A percentile compares a stretch with the other conserved stretches of the same genome.
Conservation (phyloP, 1,284 basidiomycete species). For the Ceratobasidium sp. region DNA sequence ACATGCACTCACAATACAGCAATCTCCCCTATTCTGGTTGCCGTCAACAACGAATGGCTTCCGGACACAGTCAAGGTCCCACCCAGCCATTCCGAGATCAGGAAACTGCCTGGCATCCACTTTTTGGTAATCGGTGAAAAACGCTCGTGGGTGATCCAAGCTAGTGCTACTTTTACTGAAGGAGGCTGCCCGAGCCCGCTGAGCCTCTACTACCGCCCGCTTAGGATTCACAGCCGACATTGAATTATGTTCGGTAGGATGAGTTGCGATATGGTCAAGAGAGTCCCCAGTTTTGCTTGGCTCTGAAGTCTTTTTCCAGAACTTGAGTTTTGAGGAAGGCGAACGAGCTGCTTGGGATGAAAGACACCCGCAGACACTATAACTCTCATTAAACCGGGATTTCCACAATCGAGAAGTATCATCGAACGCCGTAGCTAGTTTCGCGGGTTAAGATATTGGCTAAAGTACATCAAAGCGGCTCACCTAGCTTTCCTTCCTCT, state of each 20-base stretch:
- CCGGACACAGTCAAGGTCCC: constrained; percentile 31
- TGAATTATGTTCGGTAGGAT: constrained; percentile 31
- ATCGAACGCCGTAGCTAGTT: constrained; percentile 25
- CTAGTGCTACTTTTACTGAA: background rate
- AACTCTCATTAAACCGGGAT: constrained; percentile 17
- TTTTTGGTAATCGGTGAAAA: constrained; percentile 6
- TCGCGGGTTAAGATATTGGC: background rate
- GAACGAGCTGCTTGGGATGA: background rate
- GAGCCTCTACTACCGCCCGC: constrained; percentile 22
- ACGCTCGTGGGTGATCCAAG: constrained; percentile 19
- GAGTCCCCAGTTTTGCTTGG: background rate
- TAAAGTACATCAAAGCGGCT: background rate
- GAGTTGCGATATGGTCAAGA: background rate
- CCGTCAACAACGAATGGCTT: constrained; percentile 25
- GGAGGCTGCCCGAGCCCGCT: background rate
- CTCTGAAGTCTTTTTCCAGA: constrained; percentile 26
- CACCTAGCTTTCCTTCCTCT: constrained; percentile 37
- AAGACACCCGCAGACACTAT: constrained; percentile 18
- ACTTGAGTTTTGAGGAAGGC: constrained; percentile 13
- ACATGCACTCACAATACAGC: constrained; percentile 13
- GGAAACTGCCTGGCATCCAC: constrained; percentile 8
- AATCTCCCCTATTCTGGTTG: constrained; percentile 26
- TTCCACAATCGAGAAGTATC: constrained; percentile 30
- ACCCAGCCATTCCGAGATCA: constrained; percentile 2
- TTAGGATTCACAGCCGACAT: constrained; percentile 17